A percentile compares a stretch with the other conserved stretches of the same genome.
Evolutionary conservation across 2,329 filamentous ascomycete species (phyloP).

Genomic region (Fusarium kyushuense): DNA sequence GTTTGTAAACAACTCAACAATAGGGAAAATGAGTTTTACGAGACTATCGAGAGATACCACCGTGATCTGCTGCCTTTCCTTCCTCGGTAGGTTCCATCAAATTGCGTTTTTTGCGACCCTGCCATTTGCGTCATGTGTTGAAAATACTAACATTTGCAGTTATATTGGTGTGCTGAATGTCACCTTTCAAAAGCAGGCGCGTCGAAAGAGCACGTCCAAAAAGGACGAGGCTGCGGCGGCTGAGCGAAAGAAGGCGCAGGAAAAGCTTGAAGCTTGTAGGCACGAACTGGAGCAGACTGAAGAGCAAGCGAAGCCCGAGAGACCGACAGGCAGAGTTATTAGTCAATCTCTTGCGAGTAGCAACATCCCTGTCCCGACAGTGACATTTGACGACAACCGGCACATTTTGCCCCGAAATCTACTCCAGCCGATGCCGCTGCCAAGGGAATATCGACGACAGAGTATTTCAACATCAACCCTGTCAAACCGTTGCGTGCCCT

Average conservation of each 20-base stretch:
- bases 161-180: constrained; percentile 98
- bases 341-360: constrained; percentile 80
- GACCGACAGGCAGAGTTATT: constrained; percentile 59
- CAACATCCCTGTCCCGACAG: constrained; percentile 80
- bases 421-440: constrained; percentile 69
- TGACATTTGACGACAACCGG: constrained; percentile 92
- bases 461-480: constrained; percentile 51
- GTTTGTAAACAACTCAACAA: constrained; percentile 99
- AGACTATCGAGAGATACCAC: constrained; percentile 91
- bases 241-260: constrained; percentile 55
- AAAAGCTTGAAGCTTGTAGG: constrained; percentile 41
- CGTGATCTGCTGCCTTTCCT: constrained; percentile 91
- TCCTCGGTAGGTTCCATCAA: constrained; percentile 72
- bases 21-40: constrained; percentile 98
- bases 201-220: constrained; percentile 69
- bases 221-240: constrained; percentile 59
- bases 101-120: constrained; percentile 15
- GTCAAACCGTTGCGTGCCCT: constrained; percentile 17
- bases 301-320: constrained; percentile 26
- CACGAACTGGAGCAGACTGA: constrained; percentile 34
- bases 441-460: constrained; percentile 50
- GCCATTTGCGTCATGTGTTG: neutral
- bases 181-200: constrained; percentile 87
- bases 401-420: constrained; percentile 91
- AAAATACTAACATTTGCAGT: constrained; percentile 59